Conservation (phyloP, 1,139 yeast genomes). For the Kodamaea sp. region DNA sequence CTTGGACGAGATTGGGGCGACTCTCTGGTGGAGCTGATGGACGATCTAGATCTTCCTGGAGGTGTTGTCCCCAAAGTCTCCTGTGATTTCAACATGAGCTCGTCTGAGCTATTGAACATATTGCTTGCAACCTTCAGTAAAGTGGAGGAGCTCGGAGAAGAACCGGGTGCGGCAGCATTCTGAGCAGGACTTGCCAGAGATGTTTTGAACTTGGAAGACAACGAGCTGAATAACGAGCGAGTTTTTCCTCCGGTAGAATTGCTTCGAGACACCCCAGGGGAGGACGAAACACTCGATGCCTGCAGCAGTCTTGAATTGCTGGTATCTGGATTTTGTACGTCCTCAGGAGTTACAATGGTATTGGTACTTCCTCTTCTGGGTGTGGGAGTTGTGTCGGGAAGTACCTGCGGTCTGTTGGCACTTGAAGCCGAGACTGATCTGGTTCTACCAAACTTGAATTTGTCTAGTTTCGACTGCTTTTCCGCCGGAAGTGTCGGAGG, state of each 20-base stretch:
- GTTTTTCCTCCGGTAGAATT: conserved; percentile 29
- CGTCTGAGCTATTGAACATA: conserved; percentile 4
- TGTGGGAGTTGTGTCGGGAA: neutral
- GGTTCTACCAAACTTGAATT: conserved; percentile 31
- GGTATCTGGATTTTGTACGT: too few species aligned
- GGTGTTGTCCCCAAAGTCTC: too few species aligned
- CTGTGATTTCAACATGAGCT: conserved; percentile 1
- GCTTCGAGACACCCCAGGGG: conserved; percentile 23
- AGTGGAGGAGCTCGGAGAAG: neutral
- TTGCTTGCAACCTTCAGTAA: conserved; percentile 6
- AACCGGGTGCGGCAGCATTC: neutral
- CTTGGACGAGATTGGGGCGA: conserved; percentile 2
- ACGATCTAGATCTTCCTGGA: too few species aligned
- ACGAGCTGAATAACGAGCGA: conserved; percentile 49
- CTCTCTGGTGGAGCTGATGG: too few species aligned
- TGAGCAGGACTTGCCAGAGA: conserved; percentile 4
- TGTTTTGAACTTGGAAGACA: conserved; percentile 57
- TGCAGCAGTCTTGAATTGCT: too few species aligned
- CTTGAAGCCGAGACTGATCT: conserved; percentile 33
- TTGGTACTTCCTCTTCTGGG: conserved; percentile 20
- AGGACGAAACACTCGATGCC: conserved; percentile 5
- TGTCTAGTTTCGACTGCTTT: conserved; percentile 22
- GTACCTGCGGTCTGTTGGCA: conserved; percentile 1
- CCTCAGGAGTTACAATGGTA: neutral
- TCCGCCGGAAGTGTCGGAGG: conserved; percentile 8